phyloP scores from a whole-genome alignment of 306 rosid genomes.

The Citrullus mucosospermus region DNA sequence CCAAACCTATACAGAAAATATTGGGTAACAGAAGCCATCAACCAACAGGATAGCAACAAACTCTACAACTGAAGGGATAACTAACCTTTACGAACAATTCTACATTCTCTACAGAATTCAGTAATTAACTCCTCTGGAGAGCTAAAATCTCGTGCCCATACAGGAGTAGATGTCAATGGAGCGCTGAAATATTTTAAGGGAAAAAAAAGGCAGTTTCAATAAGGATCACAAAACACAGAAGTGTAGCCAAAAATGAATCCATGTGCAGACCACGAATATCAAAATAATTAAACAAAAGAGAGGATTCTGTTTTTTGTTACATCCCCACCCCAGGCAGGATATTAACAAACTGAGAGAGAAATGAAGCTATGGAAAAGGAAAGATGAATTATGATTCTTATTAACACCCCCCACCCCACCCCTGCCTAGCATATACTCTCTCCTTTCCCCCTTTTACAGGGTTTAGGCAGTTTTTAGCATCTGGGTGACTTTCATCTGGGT shows the following conservation, averaged over 20 bases:
- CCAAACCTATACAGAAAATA: conserved; percentile 60
- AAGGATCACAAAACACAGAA: conserved; percentile 3
- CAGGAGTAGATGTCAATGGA: conserved; percentile 75
- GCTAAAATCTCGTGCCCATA: conserved; percentile 82
- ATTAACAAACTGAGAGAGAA: neutral
- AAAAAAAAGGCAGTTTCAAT: conserved; percentile 14
- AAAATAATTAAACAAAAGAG: neutral
- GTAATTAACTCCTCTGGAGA: conserved; percentile 82
- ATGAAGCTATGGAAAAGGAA: neutral
- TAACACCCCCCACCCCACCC: neutral
- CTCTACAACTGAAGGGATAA: neutral
- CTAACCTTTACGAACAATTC: conserved; percentile 84
- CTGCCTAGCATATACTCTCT: neutral
- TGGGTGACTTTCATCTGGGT: neutral
- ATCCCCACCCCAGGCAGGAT: neutral
- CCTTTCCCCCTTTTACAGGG: neutral
- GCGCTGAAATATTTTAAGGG: conserved; percentile 39
- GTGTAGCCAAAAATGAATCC: neutral
- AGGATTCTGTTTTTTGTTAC: neutral
- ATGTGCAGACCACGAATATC: neutral
- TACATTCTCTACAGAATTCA: conserved; percentile 95
- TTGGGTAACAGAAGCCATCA: neutral
- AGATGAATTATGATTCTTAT: neutral
- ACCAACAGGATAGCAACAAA: neutral
- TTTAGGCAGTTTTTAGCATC: too few species aligned